Conservation (phyloP, 164 flowering plant genomes). For the Vitis rotundifolia region DNA sequence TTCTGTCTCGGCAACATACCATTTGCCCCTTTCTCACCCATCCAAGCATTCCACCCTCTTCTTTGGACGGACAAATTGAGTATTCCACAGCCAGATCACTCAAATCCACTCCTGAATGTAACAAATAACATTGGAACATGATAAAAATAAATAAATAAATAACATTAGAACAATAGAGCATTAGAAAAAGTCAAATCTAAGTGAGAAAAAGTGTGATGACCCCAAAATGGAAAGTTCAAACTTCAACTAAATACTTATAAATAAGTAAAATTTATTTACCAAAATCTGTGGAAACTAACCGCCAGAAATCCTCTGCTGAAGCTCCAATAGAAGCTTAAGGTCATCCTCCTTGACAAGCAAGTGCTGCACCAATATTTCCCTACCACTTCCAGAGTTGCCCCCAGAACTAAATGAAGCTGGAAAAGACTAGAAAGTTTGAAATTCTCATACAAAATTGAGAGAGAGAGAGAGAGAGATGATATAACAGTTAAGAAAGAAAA, state of each 20-base stretch:
- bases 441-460: background rate
- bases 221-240: background rate
- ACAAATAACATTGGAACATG: conserved; percentile 5
- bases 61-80: conserved; percentile 87
- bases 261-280: background rate
- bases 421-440: background rate
- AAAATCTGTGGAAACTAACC: conserved; percentile 40
- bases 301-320: conserved; percentile 51
- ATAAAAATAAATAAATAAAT: background rate
- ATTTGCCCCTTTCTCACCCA: conserved; percentile 94
- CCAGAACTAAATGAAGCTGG: conserved; percentile 61
- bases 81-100: conserved; percentile 85
- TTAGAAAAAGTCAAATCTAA: background rate
- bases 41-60: conserved; percentile 90
- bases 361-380: conserved; percentile 87
- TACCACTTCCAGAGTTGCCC: conserved; percentile 38
- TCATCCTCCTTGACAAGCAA: conserved; percentile 83
- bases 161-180: background rate
- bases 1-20: conserved; percentile 44
- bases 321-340: conserved; percentile 61
- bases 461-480: background rate
- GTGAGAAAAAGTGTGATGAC: background rate
- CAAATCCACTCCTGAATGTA: conserved; percentile 69
- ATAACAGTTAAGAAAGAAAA: too few species aligned
- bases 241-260: background rate